These are phyloP conservation scores for Lodderomyces jiufengensis DNA, from an alignment of 1,139 yeast species.

Conservation along the genomic window DNA sequence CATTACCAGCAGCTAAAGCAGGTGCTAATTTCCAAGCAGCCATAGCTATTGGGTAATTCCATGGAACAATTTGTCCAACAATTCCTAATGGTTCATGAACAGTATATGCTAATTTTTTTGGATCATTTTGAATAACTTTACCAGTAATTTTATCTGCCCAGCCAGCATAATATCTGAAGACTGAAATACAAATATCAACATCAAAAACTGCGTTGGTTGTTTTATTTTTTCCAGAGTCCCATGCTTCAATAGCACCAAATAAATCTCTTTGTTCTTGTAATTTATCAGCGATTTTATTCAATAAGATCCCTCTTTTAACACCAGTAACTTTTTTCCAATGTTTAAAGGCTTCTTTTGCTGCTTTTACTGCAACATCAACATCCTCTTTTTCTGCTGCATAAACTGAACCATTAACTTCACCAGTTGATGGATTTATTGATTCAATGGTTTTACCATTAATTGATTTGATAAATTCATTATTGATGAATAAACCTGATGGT, in stretches of 20 bases:
- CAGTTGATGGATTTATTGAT: slow-evolving; percentile 67
- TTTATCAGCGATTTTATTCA: slow-evolving; percentile 59
- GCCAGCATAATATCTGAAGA: slow-evolving; percentile 72
- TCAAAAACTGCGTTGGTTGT: slow-evolving; percentile 51
- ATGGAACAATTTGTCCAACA: slow-evolving; percentile 71
- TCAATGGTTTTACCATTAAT: slow-evolving; percentile 58
- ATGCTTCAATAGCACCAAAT: slow-evolving; percentile 65
- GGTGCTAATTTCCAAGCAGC: slow-evolving; percentile 63
- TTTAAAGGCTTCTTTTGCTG: slow-evolving; percentile 69
- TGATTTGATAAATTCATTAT: slow-evolving; percentile 70
- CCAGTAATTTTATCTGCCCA: slow-evolving; percentile 83
- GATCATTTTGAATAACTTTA: slow-evolving; percentile 61
- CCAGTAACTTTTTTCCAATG: slow-evolving; percentile 46
- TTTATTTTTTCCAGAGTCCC: slow-evolving; percentile 79
- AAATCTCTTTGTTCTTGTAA: slow-evolving; percentile 55
- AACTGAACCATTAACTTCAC: slow-evolving; percentile 61
- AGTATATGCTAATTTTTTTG: slow-evolving; percentile 70
- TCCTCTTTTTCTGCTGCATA: slow-evolving; percentile 66
- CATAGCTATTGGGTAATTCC: slow-evolving; percentile 61
- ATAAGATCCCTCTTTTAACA: slow-evolving; percentile 50
- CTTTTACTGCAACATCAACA: slow-evolving; percentile 71
- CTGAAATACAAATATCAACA: slow-evolving; percentile 53
- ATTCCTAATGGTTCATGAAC: slow-evolving; percentile 81
- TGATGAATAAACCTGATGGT: slow-evolving; percentile 80
- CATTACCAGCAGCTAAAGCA: slow-evolving; percentile 67